phyloP scores from a whole-genome alignment of 148 eudicot genomes.

The Rhododendron ovatum region DNA sequence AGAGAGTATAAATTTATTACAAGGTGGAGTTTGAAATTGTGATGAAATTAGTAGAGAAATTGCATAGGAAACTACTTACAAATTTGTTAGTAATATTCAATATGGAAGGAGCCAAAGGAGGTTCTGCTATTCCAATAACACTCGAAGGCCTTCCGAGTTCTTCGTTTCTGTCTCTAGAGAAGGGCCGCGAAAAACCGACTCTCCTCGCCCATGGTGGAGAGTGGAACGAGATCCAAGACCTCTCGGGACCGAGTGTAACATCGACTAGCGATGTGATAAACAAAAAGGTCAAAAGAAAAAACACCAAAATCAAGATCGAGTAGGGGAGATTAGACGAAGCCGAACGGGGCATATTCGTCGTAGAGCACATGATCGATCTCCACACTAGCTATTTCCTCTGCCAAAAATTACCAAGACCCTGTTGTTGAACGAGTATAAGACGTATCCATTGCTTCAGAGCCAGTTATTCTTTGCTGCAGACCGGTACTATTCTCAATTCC shows the following conservation, averaged over 20 bases:
- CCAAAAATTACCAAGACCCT: neutral
- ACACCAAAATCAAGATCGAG: slow-evolving; percentile 8
- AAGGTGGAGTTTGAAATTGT: neutral
- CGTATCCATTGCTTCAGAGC: slow-evolving; percentile 15
- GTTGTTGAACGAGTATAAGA: neutral
- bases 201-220: slow-evolving; percentile 3
- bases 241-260: slow-evolving; percentile 1
- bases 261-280: neutral
- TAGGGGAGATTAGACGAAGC: neutral
- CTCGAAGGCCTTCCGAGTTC: neutral
- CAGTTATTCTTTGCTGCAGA: slow-evolving; percentile 18
- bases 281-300: neutral
- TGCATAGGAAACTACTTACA: neutral
- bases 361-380: neutral
- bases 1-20: neutral
- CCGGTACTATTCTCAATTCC: neutral
- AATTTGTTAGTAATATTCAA: neutral
- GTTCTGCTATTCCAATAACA: neutral
- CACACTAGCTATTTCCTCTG: neutral
- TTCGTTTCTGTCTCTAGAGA: neutral
- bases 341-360: neutral
- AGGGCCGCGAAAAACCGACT: neutral
- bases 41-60: neutral
- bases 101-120: neutral
- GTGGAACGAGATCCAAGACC: slow-evolving; percentile 9